Evolutionary conservation across 176 grass and related monocot species (phyloP).

Genomic region (Rhynchospora pubera): DNA sequence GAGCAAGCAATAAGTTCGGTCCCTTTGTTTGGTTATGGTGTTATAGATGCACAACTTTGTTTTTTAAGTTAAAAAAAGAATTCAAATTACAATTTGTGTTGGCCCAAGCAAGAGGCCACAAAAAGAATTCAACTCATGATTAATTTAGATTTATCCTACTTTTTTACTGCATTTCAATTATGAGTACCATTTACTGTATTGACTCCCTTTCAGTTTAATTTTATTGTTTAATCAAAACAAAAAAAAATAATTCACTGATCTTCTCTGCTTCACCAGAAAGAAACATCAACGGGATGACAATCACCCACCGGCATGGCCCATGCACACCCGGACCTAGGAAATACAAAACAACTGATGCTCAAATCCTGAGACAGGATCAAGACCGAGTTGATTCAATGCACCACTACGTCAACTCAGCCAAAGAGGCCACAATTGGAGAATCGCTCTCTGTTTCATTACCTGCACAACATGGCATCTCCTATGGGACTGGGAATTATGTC

Average conservation of each 20-base stretch:
- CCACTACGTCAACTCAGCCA: conserved; percentile 9
- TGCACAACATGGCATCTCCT: conserved; percentile 28
- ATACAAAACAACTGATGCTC: conserved; percentile 1
- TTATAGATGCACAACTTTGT: background rate
- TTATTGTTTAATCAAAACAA: background rate
- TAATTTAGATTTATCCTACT: background rate
- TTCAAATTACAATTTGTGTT: background rate
- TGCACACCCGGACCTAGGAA: conserved; percentile 34
- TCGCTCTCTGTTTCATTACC: conserved; percentile 42
- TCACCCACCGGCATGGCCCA: conserved; percentile 56
- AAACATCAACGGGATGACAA: conserved; percentile 25
- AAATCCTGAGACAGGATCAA: conserved; percentile 52
- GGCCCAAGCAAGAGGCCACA: background rate
- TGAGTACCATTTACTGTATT: background rate
- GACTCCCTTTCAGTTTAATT: background rate
- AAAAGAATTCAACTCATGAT: background rate
- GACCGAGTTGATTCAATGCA: conserved; percentile 45
- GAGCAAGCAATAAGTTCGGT: background rate
- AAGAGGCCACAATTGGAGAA: background rate
- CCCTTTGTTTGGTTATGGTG: background rate
- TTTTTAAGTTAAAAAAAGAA: background rate
- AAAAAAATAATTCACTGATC: background rate
- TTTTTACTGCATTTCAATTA: background rate
- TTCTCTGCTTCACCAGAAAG: background rate
- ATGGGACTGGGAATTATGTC: conserved; percentile 65